Conservation (phyloP, 1,284 basidiomycete species). For the Gymnopus androsaceus region DNA sequence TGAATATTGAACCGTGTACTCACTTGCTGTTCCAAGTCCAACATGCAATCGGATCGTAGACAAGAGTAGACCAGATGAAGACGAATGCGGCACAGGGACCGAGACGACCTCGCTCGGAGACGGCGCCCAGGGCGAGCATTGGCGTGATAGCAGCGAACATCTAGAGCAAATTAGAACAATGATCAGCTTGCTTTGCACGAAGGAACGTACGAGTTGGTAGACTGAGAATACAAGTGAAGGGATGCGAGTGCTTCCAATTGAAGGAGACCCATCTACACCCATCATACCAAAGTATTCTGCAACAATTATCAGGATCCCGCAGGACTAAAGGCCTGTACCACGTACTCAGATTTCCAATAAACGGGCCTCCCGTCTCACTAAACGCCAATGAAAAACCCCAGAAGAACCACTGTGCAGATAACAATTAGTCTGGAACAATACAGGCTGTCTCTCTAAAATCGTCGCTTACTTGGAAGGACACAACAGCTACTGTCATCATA, state of each 20-base stretch:
- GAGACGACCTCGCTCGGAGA: constrained; percentile 88
- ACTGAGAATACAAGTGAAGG: constrained; percentile 87
- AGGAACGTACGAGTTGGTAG: constrained; percentile 92
- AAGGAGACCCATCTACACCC: constrained; percentile 76
- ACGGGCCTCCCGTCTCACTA: constrained; percentile 58
- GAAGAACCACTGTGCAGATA: constrained; percentile 63
- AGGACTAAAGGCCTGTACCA: constrained; percentile 49
- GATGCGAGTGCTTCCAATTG: constrained; percentile 70
- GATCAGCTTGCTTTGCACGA: constrained; percentile 41
- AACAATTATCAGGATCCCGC: constrained; percentile 30
- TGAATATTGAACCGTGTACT: neutral
- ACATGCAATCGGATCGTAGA: constrained; percentile 91
- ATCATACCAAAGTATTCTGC: constrained; percentile 82
- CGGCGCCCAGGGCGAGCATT: constrained; percentile 87
- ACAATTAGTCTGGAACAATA: constrained; percentile 22
- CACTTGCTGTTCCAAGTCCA: constrained; percentile 89
- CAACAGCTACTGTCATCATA: constrained; percentile 76
- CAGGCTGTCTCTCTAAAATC: neutral
- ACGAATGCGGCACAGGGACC: constrained; percentile 88
- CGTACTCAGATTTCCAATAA: constrained; percentile 66
- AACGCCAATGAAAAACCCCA: constrained; percentile 76
- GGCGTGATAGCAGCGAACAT: constrained; percentile 41
- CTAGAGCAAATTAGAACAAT: neutral
- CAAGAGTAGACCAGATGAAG: constrained; percentile 91
- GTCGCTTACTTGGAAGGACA: constrained; percentile 66